Base-by-base conservation (phyloP, 176 grass and related monocot species). In the Carex parvula region DNA sequence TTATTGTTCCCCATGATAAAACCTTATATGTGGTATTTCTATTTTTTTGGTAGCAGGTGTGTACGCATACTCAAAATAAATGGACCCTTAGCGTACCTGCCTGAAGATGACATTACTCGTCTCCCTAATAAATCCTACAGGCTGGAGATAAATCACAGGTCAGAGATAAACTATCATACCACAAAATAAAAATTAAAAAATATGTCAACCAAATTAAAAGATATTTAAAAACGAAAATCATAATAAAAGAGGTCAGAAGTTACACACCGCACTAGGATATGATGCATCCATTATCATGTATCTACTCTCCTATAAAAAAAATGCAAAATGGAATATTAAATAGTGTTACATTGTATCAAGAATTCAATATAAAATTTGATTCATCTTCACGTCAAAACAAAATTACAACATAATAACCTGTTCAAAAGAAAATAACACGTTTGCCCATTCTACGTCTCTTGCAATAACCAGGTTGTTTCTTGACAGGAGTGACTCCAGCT, bases 381-480 rank as follows among this genome's bases (percentile, higher is more conserved):
- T 12, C 50, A 57, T 75, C 29, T 17, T 64, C 3, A 57, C 1
- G 30, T 29, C 44, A 82, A 13, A 30, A 35, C 16, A 42, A 46
- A 85, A 50, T 63, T 41, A 21, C 35, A 12, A 88, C 10, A 85
- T 65, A 88, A 57, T 92, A 79, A 98, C 93, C 96, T 98, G 96
- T 84, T 98, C 96, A 6, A 99, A 99, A 83, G 96, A 68, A 79
- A 99, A 87, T 85, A 93, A 79, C 33, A 99, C 88, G 80, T 88
- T 99, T 48, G 91, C 96, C 96, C 96, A 99, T 72, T 99, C 96
- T 39, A 99, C 90, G 79, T 99, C 96, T 88, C 96, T 92, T 59
- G 89, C 91, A 55, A 98, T 90, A 82, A 98, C 71, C 64, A 98
- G 86, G 84, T 95, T 91, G 22, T 78, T 75, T 86, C 96, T 98